Evolutionary conservation across 202 grass and related monocot species (phyloP), one percentile per base, ranked within the genome.

Genomic region (Setaria italica): DNA sequence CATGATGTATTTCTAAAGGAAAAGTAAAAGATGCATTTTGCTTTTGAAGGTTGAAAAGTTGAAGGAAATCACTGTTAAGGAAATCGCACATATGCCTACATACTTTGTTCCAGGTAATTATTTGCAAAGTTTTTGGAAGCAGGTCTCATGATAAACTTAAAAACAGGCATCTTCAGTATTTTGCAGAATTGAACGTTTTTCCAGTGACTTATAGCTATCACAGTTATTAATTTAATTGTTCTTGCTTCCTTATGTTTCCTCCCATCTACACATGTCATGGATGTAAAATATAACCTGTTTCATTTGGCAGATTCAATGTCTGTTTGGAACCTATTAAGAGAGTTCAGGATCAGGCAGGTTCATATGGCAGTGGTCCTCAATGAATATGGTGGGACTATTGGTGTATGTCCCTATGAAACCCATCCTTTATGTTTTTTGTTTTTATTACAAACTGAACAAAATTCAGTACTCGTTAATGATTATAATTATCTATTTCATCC

Each of bases 301-400:
- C 47, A 77, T 90, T 37, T 84, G 88, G 74, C 95, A 98, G 97
- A 99, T 99, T 99, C 88, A 78, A 99, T 99, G 97, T 94, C 92
- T 80, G 97, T 99, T 87, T 99, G 97, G 97, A 92, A 94, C 82
- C 70, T 99, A 77, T 79, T 99, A 83, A 90, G 97, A 86, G 97
- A 99, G 83, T 94, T 99, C 43, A 90, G 97, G 48, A 94, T 99
- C 68, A 97, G 97, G 90, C 92, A 99, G 90, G 94, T 97, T 81
- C 97, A 99, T 92, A 97, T 99, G 97, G 97, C 97, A 80, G 94
- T 99, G 15, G 94, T 99, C 67, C 90, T 99, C 48, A 97, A 99
- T 76, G 97, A 99, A 90, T 99, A 99, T 91, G 97, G 97, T 33
- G 97, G 97, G 81, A 99, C 97, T 82, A 83, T 99, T 79, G 97